Evolutionary conservation across 108 stramenopile species (phyloP).

Genomic region (Cyclotella baltica): DNA sequence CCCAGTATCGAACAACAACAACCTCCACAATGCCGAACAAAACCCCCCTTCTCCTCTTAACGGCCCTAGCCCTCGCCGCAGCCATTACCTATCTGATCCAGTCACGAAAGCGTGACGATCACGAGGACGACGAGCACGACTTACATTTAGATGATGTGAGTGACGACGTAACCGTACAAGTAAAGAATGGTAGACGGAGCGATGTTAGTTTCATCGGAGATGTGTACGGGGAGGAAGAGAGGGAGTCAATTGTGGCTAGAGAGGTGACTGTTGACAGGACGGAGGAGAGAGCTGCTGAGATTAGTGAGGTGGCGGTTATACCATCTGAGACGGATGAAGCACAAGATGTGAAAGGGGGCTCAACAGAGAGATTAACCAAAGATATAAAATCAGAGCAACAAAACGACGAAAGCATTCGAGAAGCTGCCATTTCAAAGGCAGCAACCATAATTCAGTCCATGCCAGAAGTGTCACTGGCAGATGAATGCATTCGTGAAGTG

Average conservation of each 20-base stretch:
- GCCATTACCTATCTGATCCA: background rate
- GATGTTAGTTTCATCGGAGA: no score
- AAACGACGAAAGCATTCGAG: background rate
- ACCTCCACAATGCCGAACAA: background rate
- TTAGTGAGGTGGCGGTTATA: no score
- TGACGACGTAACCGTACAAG: constrained; percentile 8
- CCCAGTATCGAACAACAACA: background rate
- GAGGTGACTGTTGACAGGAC: background rate
- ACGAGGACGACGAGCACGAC: background rate
- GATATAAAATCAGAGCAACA: constrained; percentile 1
- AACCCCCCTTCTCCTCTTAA: constrained; percentile 5
- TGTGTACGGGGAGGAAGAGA: background rate
- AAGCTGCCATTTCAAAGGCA: background rate
- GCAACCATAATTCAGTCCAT: constrained; percentile 5
- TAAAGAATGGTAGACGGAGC: constrained; percentile 1
- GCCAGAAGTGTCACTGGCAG: background rate
- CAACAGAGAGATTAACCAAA: background rate
- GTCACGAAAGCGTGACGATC: background rate
- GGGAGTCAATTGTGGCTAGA: background rate
- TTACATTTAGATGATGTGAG: background rate
- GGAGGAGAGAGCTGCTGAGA: no score
- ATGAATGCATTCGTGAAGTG: constrained; percentile 6
- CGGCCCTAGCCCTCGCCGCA: background rate
- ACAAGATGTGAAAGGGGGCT: background rate
- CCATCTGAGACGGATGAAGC: no score